A percentile compares a stretch with the other conserved stretches of the same genome.
Evolutionary conservation across 2,329 filamentous ascomycete species (phyloP).

Genomic region (Penicillium sp.): DNA sequence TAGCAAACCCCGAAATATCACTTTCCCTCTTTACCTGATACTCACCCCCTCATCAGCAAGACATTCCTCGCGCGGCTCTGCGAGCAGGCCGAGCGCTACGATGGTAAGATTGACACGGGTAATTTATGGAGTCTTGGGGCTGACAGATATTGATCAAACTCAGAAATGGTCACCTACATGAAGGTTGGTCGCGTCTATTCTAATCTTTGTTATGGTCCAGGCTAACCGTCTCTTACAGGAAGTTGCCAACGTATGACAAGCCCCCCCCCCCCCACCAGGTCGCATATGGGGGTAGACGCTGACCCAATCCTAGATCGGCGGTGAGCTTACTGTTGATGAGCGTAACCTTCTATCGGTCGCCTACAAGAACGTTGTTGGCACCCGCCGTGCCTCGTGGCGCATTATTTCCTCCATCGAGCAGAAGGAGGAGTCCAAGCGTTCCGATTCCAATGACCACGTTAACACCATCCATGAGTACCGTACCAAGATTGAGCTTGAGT

Average conservation of each 20-base stretch:
- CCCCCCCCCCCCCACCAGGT: slow-evolving; percentile 7
- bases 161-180: slow-evolving; percentile 98
- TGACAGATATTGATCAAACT: slow-evolving; percentile 26
- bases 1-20: slow-evolving; percentile 29
- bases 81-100: slow-evolving; percentile 99
- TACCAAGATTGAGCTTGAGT: slow-evolving; percentile 91
- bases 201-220: slow-evolving; percentile 25
- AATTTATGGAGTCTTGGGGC: not conserved
- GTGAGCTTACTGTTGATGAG: slow-evolving; percentile 69
- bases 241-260: slow-evolving; percentile 77
- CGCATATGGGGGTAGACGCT: slow-evolving; percentile 15
- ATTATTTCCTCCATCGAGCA: slow-evolving; percentile 99
- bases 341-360: slow-evolving; percentile 95
- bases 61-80: slow-evolving; percentile 99
- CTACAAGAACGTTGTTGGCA: slow-evolving; percentile 99
- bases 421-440: slow-evolving; percentile 99
- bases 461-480: slow-evolving; percentile 93
- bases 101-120: slow-evolving; percentile 61
- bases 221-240: slow-evolving; percentile 57
- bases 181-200: slow-evolving; percentile 60
- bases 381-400: slow-evolving; percentile 96
- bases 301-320: slow-evolving; percentile 54
- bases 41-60: slow-evolving; percentile 69
- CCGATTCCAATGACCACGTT: slow-evolving; percentile 77
- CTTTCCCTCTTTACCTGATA: not conserved